Percentiles rank a stretch among this genome's conserved stretches.
Conservation (phyloP, 1,284 basidiomycete species). For the Trichosporon sp. region DNA sequence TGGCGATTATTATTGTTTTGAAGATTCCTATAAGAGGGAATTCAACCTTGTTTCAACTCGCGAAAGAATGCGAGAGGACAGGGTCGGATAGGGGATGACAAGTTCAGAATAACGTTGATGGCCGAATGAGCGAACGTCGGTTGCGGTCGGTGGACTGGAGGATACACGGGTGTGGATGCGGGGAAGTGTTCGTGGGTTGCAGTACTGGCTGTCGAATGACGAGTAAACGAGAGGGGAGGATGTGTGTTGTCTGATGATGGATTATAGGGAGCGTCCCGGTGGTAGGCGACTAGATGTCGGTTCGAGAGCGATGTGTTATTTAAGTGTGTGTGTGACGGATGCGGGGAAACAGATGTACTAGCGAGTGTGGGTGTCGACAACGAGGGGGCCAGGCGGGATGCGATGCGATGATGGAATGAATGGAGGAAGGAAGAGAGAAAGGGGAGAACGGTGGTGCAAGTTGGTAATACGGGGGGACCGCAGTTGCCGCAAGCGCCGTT, state of each 20-base stretch:
- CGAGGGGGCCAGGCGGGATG: neutral
- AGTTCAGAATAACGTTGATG: slow-evolving; percentile 9
- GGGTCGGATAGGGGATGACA: neutral
- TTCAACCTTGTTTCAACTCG: slow-evolving; percentile 20
- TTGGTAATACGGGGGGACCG: neutral
- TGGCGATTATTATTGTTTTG: slow-evolving; percentile 16
- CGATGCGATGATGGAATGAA: slow-evolving; percentile 8
- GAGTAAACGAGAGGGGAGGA: neutral
- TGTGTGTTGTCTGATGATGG: neutral
- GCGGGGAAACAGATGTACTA: slow-evolving; percentile 8
- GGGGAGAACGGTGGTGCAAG: neutral
- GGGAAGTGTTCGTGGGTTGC: slow-evolving; percentile 9
- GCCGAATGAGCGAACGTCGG: neutral
- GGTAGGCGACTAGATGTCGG: neutral
- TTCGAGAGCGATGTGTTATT: neutral
- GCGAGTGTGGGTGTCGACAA: slow-evolving; percentile 3
- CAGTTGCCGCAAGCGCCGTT: neutral
- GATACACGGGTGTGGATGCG: slow-evolving; percentile 2
- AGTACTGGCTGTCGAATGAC: slow-evolving; percentile 4
- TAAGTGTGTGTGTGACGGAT: neutral
- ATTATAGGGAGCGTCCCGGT: neutral
- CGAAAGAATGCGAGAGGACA: slow-evolving; percentile 15
- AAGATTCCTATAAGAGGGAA: slow-evolving; percentile 19
- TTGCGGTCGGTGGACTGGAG: slow-evolving; percentile 8
- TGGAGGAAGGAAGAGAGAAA: neutral